A percentile compares a stretch with the other conserved stretches of the same genome.
These are phyloP conservation scores for Cyclaneusma minus DNA, from an alignment of 2,329 filamentous ascomycete genomes.

Conservation along the genomic window DNA sequence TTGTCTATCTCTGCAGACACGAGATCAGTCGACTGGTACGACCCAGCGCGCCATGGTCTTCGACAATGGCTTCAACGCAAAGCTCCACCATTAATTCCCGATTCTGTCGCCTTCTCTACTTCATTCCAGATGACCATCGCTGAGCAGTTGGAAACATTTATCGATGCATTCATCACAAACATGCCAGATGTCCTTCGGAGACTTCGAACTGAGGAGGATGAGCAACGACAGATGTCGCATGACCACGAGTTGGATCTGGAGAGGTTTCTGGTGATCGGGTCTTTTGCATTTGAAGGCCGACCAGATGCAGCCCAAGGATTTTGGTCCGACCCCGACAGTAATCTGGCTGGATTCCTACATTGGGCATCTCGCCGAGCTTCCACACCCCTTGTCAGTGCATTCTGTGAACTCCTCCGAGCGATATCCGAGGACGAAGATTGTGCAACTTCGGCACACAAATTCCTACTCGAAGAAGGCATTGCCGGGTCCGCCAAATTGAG, in stretches of 20 bases:
- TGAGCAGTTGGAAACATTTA: slow-evolving; percentile 71
- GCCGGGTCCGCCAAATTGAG: slow-evolving; percentile 64
- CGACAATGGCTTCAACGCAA: slow-evolving; percentile 73
- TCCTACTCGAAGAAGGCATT: slow-evolving; percentile 72
- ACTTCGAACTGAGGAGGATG: slow-evolving; percentile 77
- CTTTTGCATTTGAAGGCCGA: slow-evolving; percentile 77
- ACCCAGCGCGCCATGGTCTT: slow-evolving; percentile 70
- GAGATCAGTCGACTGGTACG: slow-evolving; percentile 69
- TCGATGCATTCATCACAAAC: slow-evolving; percentile 87
- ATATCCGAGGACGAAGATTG: slow-evolving; percentile 72
- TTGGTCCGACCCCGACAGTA: slow-evolving; percentile 85
- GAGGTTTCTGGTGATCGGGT: slow-evolving; percentile 80
- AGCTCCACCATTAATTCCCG: slow-evolving; percentile 50
- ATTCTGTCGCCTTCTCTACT: slow-evolving; percentile 51
- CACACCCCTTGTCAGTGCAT: slow-evolving; percentile 88
- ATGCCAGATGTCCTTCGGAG: slow-evolving; percentile 83
- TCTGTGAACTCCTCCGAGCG: slow-evolving; percentile 89
- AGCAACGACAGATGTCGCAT: slow-evolving; percentile 57
- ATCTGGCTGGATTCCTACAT: slow-evolving; percentile 84
- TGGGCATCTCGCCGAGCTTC: slow-evolving; percentile 95
- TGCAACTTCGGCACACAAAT: slow-evolving; percentile 73
- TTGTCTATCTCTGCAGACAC: slow-evolving; percentile 73
- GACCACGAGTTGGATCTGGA: slow-evolving; percentile 61
- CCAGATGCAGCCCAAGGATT: slow-evolving; percentile 69
- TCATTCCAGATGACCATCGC: slow-evolving; percentile 62